Evolutionary conservation across 805 yeast genomes (phyloP).

Genomic region (Wickerhamiella parazyma): DNA sequence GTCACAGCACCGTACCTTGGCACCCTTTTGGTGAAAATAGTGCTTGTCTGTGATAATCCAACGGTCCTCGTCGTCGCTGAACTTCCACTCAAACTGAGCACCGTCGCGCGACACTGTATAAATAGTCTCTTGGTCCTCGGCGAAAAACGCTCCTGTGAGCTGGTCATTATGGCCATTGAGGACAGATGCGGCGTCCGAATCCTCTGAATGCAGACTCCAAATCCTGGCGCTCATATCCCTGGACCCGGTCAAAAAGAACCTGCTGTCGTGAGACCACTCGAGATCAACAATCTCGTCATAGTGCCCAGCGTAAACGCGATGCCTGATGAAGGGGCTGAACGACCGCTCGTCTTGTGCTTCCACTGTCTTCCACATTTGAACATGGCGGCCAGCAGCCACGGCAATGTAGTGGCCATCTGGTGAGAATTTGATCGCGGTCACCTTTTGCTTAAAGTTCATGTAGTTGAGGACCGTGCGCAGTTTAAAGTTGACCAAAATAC

Average conservation of each 20-base stretch:
- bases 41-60: slow-evolving; percentile 80
- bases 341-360: slow-evolving; percentile 68
- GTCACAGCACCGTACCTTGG: slow-evolving; percentile 62
- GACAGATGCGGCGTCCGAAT: slow-evolving; percentile 65
- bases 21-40: slow-evolving; percentile 43
- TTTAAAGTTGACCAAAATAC: slow-evolving; percentile 73
- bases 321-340: slow-evolving; percentile 90
- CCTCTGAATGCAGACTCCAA: slow-evolving; percentile 60
- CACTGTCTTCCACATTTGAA: slow-evolving; percentile 93
- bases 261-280: slow-evolving; percentile 82
- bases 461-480: slow-evolving; percentile 81
- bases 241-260: slow-evolving; percentile 74
- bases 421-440: slow-evolving; percentile 63
- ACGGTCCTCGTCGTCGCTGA: slow-evolving; percentile 30
- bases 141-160: slow-evolving; percentile 77
- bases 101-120: slow-evolving; percentile 92
- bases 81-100: slow-evolving; percentile 87
- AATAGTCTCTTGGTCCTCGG: slow-evolving; percentile 73
- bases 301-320: slow-evolving; percentile 86
- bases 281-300: slow-evolving; percentile 64
- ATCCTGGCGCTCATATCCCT: slow-evolving; percentile 83
- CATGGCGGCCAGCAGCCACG: slow-evolving; percentile 62
- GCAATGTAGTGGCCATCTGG: slow-evolving; percentile 86
- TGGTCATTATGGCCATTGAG: slow-evolving; percentile 88
- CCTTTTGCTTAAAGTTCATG: slow-evolving; percentile 78